A percentile compares a stretch with the other conserved stretches of the same genome.
These are phyloP conservation scores for Alternaria rosae DNA, from an alignment of 2,329 filamentous ascomycete genomes.

Conservation along the genomic window DNA sequence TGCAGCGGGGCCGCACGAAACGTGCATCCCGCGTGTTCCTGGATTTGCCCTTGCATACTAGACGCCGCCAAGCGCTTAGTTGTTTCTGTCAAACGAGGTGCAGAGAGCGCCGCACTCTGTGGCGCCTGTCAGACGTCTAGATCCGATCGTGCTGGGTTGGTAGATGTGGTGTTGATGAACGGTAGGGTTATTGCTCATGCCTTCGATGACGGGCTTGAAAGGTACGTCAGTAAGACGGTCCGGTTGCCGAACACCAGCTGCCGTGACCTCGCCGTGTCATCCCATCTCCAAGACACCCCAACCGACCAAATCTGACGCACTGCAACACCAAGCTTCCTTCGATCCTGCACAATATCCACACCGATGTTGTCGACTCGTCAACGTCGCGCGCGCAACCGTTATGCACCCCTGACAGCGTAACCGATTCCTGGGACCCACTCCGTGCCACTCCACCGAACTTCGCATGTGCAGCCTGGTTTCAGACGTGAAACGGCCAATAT, in stretches of 20 bases:
- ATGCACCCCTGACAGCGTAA: conserved; percentile 4
- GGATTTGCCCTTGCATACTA: conserved; percentile 15
- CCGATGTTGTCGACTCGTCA: not conserved
- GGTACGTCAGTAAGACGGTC: not conserved
- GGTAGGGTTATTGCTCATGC: conserved; percentile 4
- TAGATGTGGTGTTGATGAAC: conserved; percentile 8
- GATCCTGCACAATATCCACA: not conserved
- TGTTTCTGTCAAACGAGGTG: conserved; percentile 29
- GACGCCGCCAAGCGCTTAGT: conserved; percentile 30
- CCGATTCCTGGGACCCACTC: not conserved
- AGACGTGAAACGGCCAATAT: conserved; percentile 29
- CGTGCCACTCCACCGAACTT: conserved; percentile 1
- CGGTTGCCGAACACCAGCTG: not conserved
- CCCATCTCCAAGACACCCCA: not conserved
- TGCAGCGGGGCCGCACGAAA: conserved; percentile 28
- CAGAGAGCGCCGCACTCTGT: conserved; percentile 17
- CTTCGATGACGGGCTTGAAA: not conserved
- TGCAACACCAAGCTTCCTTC: not conserved
- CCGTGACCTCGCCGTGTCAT: not conserved
- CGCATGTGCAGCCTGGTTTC: conserved; percentile 23
- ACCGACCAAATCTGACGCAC: not conserved
- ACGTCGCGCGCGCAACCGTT: conserved; percentile 19
- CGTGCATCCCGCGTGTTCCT: conserved; percentile 24
- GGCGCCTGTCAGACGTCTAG: conserved; percentile 24
- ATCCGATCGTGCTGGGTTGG: conserved; percentile 6